Conservation (phyloP, 2,329 filamentous ascomycete species). For the Trichophyton simii region DNA sequence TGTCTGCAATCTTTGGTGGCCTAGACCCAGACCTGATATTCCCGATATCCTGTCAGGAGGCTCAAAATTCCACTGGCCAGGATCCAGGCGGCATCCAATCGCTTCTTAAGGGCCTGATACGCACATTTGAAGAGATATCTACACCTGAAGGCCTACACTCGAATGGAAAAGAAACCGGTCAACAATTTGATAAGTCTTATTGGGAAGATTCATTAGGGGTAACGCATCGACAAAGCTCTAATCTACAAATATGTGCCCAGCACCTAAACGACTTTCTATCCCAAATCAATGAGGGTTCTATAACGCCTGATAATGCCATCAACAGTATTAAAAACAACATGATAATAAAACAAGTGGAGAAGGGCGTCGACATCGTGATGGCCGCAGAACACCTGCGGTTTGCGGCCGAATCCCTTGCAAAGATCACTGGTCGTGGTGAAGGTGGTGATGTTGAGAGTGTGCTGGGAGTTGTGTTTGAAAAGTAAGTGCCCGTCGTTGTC, state of each 20-base stretch:
- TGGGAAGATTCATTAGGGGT: constrained; percentile 80
- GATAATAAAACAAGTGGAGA: constrained; percentile 14
- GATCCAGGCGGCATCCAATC: constrained; percentile 55
- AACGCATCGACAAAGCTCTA: constrained; percentile 74
- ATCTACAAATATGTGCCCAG: constrained; percentile 59
- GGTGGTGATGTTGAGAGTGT: constrained; percentile 89
- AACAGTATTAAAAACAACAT: constrained; percentile 3
- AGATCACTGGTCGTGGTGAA: constrained; percentile 77
- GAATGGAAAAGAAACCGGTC: constrained; percentile 17
- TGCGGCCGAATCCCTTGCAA: constrained; percentile 66
- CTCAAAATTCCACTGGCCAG: constrained; percentile 21
- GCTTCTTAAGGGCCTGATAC: constrained; percentile 56
- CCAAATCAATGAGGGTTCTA: constrained; percentile 33
- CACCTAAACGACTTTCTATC: constrained; percentile 62
- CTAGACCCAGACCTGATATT: constrained; percentile 36
- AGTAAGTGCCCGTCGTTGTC: constrained; percentile 45
- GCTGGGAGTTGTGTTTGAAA: constrained; percentile 92
- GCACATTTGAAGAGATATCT: constrained; percentile 46
- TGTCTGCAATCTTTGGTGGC: constrained; percentile 11
- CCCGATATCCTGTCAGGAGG: constrained; percentile 60
- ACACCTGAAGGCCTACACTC: constrained; percentile 26
- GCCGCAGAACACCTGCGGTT: constrained; percentile 79
- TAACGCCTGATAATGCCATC: constrained; percentile 13
- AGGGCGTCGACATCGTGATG: constrained; percentile 63
- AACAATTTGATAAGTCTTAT: constrained; percentile 47